Evolutionary conservation across 2,329 filamentous ascomycete species (phyloP), one percentile per base, ranked within the genome.

Genomic region (Cadophora gregata): DNA sequence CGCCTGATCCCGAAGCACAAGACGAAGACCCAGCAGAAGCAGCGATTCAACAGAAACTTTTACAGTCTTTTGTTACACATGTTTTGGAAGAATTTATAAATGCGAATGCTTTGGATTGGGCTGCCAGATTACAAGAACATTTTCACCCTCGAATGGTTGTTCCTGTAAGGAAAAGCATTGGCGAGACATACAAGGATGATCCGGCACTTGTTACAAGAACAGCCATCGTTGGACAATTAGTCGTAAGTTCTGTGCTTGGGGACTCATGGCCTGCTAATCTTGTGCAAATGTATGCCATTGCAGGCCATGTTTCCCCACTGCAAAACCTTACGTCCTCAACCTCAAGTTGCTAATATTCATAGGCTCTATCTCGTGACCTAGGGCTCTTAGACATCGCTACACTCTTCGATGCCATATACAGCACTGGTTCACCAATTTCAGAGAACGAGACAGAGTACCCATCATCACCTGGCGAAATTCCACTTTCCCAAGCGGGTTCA

Each of bases 51-150:
- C 82, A 82, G 42, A 87, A 85, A 65, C 80, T 95, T 19, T 79
- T 95, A 27, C 89, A 93, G 74, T 88, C 89, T 1, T 94, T 96
- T 77, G 83, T 93, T n/a, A 93, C 90, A 0, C 91, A 92, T 75
- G 80, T 94, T 21, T 79, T 94, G 12, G 91, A 94, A 75, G 86
- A 90, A 55, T 95, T 93, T 71, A 84, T 92, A 68, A 88, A 88
- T 70, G 81, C 79, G 7, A 85, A 88, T 70, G 80, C 81, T 27
- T 77, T 90, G 76, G 84, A 86, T 55, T 90, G 88, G 88, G 84
- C 88, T 1, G 80, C 85, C 16, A 81, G 92, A 60, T 77, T 93
- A 64, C 82, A 91, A 69, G 92, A 95, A 78, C 88, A 85, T 67
- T 87, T 89, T 69, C 82, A 87, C 62, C 91, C 91, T 0, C 83